Base-by-base conservation (phyloP, 331 rosid species). In the Erythrophleum ivorense region DNA sequence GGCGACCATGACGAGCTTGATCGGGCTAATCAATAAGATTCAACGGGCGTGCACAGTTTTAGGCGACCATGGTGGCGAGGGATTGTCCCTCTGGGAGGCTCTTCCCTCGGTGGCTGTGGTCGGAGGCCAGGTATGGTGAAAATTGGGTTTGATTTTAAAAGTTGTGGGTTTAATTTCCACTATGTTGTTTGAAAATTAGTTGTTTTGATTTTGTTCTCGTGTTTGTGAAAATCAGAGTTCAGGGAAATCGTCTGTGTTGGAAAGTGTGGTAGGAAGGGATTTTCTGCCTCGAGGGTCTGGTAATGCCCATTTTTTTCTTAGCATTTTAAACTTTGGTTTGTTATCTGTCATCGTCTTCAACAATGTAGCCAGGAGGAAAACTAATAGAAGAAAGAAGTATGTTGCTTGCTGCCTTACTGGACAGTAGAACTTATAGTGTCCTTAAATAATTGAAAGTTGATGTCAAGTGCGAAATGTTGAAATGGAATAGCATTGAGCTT, bases 1-100 rank as follows among this genome's bases (percentile, higher is more conserved):
- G 99, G 99, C 99, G 84, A 96, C 97, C 5, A 90, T 96, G 98
- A 94, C 93, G 88, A 96, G 98, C 92, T 89, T 96, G 99, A 96
- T 96, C 88, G 99, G 99, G 67, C 92, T 96, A n/a, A 97, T 96
- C 77, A 96, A 96, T 71, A 87, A 90, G 82, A 96, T 96, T 91
- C 99, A 96, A 84, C 86, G 95, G 55, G 99, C 99, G 73, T 96
- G 99, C 85, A 96, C 99, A 53, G 97, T 92, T 9, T 88, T 96
- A 29, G 99, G 99, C 1, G 99, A 96, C 71, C 86, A 96, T 81
- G 99, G 99, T 33, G 99, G 99, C 50, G 98, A 94, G 85, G 99
- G 98, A 31, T 81, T 96, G 90, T 96, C 99, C 36, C 97, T 96
- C 38, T 96, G 99, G 98, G 99, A 96, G 89, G 99, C 99, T 82